Base-by-base conservation (phyloP, 441 rosid genomes). In the Populus hybrid region DNA sequence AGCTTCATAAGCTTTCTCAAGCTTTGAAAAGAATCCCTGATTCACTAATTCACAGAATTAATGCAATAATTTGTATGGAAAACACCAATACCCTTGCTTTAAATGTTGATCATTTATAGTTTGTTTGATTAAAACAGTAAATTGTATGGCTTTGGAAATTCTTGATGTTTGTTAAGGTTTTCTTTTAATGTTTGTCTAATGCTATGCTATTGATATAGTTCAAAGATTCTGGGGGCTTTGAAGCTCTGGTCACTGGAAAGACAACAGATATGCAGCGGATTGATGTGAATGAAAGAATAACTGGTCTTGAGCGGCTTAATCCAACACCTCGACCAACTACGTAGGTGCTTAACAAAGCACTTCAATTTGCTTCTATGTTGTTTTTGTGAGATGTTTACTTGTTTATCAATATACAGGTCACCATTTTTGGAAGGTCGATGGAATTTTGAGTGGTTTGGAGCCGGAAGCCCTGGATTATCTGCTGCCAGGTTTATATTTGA, bases 401-500 rank as follows among this genome's bases (percentile, higher is more conserved):
- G 89, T 81, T 86, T 82, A 83, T 87, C 86, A 89, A 89, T 87
- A 81, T 84, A 61, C 93, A 95, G 99, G 92, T 93, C 98, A 45
- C 98, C 98, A 42, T 91, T 74, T 85, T 83, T 95, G 68, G 94
- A 95, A 86, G 96, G 98, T 35, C 88, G 86, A 24, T 95, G 99
- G 99, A 91, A 88, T 77, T 92, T 95, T 31, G 94, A 93, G 85
- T 95, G 98, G 98, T 92, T 95, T 84, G 98, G 95, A 0, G 83
- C 90, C 61, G 92, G 96, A 77, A 90, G 86, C 79, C 90, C 90
- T 16, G 96, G 93, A 72, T 82, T 92, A n/a, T 87, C 83, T 77
- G 89, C 93, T 85, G 94, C 94, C 72, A 89, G 76, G 73, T 77
- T 92, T 77, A 79, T 91, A 53, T 89, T 90, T 1, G 91, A 90